Conservation (phyloP, 169 alveolate species). For the Plasmodium gaboni region DNA sequence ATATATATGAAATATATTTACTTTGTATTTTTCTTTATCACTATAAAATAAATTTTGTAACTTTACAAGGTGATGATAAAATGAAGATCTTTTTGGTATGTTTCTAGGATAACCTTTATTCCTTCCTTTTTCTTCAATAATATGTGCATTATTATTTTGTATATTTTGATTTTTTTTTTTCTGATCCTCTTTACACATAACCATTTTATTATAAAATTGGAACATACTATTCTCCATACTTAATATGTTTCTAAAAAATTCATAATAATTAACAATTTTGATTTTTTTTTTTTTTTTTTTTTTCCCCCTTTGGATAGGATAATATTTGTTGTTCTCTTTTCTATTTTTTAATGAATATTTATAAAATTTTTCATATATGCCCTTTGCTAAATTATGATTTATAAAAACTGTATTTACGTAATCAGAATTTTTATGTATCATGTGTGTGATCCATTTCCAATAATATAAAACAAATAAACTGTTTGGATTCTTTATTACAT, state of each 20-base stretch:
- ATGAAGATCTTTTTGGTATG: too few species aligned
- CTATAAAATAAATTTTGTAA: too few species aligned
- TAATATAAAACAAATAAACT: slow-evolving; percentile 44
- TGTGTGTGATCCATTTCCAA: slow-evolving; percentile 4
- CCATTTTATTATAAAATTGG: not conserved
- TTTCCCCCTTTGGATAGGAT: not conserved
- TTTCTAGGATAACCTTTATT: not conserved
- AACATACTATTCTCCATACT: slow-evolving; percentile 11
- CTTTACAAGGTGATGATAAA: too few species aligned
- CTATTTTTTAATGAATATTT: not conserved
- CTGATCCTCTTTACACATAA: not conserved
- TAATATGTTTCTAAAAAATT: slow-evolving; percentile 17
- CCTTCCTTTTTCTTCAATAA: not conserved
- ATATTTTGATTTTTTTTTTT: not conserved
- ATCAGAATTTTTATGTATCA: not conserved
- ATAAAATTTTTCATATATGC: not conserved
- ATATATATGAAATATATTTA: slow-evolving; percentile 7
- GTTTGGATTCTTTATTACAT: slow-evolving; percentile 4
- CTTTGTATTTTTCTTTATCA: too few species aligned
- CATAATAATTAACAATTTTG: slow-evolving; percentile 13
- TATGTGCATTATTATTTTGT: not conserved
- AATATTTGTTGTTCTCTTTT: not conserved
- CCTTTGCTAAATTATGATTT: slow-evolving; percentile 3
- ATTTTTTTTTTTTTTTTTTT: not conserved
- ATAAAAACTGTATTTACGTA: not conserved